Conservation (phyloP, 148 eudicot species). For the Selenicereus undatus region DNA sequence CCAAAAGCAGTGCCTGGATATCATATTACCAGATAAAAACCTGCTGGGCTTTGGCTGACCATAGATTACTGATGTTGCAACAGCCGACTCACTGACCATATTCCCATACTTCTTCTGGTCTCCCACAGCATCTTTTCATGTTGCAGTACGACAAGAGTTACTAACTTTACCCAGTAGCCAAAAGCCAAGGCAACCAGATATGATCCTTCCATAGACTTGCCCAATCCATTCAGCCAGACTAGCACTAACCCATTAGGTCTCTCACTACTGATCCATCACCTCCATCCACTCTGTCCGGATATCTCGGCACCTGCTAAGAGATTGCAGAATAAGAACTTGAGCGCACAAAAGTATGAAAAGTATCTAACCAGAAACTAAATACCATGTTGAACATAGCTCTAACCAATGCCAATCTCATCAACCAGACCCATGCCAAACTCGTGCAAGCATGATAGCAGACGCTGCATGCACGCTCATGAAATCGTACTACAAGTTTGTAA, state of each 20-base stretch:
- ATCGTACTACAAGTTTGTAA: background rate
- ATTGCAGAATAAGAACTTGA: background rate
- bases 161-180: slow-evolving; percentile 10
- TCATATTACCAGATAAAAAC: background rate
- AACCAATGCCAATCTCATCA: background rate
- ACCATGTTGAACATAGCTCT: background rate
- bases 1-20: slow-evolving; percentile 15
- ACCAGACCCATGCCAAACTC: background rate
- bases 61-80: slow-evolving; percentile 14
- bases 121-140: slow-evolving; percentile 8
- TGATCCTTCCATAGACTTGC: slow-evolving; percentile 8
- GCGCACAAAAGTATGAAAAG: background rate
- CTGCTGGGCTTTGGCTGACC: slow-evolving; percentile 10
- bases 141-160: slow-evolving; percentile 20
- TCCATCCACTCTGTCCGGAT: slow-evolving; percentile 23
- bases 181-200: slow-evolving; percentile 17
- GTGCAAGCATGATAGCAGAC: too few relatives aligned
- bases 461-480: background rate
- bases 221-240: slow-evolving; percentile 22
- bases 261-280: slow-evolving; percentile 13
- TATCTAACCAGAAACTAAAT: background rate
- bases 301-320: slow-evolving; percentile 31
- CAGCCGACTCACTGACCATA: slow-evolving; percentile 12
- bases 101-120: background rate
- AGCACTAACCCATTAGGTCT: slow-evolving; percentile 23